Evolutionary conservation across 1,284 basidiomycete species (phyloP), one percentile per base, ranked within the genome.

Genomic region (Malassezia arunalokei): DNA sequence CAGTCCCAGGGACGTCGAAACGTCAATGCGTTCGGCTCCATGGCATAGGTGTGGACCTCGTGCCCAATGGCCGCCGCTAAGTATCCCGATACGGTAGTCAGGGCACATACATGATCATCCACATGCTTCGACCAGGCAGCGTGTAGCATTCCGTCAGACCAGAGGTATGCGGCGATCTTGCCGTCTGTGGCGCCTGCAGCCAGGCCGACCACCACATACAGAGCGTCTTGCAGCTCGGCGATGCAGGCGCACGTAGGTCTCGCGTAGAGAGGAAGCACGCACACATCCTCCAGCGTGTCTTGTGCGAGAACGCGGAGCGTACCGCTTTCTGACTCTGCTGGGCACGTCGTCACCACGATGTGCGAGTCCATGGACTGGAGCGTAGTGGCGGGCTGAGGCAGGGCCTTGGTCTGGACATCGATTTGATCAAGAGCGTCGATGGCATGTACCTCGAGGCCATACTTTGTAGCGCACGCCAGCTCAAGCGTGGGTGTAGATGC

Each of bases 11-110:
- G 49, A 24, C 39, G 39, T 1, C 11, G 6, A 6, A 38, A 33
- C 12, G 9, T 24, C 5, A 46, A 7, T 14, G 8, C 29, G 3
- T 30, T 24, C 8, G 32, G 12, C 5, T 28, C 24, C 31, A 30
- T 17, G 4, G 42, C 24, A 47, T 63, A 67, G 20, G 59, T 44
- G 35, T 54, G 51, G 40, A 72, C 68, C 43, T 66, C 59, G 5
- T 66, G 62, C 45, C 71, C 68, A 49, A 72, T 57, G 5, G 66
- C 66, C 5, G 61, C 68, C 3, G 56, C 58, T 2, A 72, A 44
- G 6, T 49, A 50, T 27, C 50, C 42, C 8, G 49, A 39, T n/a
- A 62, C 54, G 8, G 41, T 38, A 11, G 54, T 53, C 2, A 70
- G 32, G n/a, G 57, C 63, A 57, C 63, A 68, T 6, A 68, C 66